Percentiles rank a stretch among this genome's conserved stretches.
These are phyloP conservation scores for Juglanconis oblonga DNA, from an alignment of 2,329 filamentous ascomycete genomes.

Conservation along the genomic window DNA sequence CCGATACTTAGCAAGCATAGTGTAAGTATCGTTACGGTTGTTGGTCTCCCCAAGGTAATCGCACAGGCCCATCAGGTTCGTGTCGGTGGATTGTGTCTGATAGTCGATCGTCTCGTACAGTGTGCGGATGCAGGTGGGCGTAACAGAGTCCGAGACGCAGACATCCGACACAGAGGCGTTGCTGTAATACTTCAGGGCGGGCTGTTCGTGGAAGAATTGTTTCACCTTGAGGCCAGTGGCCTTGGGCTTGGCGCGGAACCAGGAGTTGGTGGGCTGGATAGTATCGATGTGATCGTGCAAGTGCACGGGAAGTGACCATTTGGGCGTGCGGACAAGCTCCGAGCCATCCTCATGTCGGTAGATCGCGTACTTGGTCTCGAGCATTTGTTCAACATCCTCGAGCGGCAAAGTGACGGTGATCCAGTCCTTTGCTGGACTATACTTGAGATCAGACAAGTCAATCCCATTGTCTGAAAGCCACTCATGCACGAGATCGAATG, in stretches of 20 bases:
- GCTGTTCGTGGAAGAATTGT: slow-evolving; percentile 26
- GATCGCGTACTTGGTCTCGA: slow-evolving; percentile 39
- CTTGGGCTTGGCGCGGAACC: slow-evolving; percentile 37
- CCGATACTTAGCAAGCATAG: slow-evolving; percentile 35
- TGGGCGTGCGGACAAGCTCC: slow-evolving; percentile 47
- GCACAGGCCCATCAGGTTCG: slow-evolving; percentile 42
- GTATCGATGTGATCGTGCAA: slow-evolving; percentile 39
- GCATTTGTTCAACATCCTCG: slow-evolving; percentile 40
- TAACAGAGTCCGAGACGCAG: slow-evolving; percentile 48
- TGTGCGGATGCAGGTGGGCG: slow-evolving; percentile 41
- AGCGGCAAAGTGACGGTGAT: slow-evolving; percentile 47
- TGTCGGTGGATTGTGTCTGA: slow-evolving; percentile 37
- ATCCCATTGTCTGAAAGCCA: slow-evolving; percentile 56
- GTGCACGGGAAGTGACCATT: slow-evolving; percentile 51
- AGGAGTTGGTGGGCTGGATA: slow-evolving; percentile 50
- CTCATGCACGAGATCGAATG: slow-evolving; percentile 48
- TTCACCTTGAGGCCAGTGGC: slow-evolving; percentile 28
- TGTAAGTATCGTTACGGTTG: slow-evolving; percentile 41
- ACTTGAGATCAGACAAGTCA: slow-evolving; percentile 25
- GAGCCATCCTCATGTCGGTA: slow-evolving; percentile 55
- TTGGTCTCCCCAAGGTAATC: slow-evolving; percentile 46
- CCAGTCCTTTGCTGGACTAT: slow-evolving; percentile 44
- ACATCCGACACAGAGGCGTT: slow-evolving; percentile 28
- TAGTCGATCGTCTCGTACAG: slow-evolving; percentile 51
- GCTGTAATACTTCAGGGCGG: slow-evolving; percentile 30